Percentiles rank a stretch among this genome's conserved stretches.
These are phyloP conservation scores for Ustilago esculenta DNA, from an alignment of 1,284 basidiomycete genomes.

Conservation along the genomic window DNA sequence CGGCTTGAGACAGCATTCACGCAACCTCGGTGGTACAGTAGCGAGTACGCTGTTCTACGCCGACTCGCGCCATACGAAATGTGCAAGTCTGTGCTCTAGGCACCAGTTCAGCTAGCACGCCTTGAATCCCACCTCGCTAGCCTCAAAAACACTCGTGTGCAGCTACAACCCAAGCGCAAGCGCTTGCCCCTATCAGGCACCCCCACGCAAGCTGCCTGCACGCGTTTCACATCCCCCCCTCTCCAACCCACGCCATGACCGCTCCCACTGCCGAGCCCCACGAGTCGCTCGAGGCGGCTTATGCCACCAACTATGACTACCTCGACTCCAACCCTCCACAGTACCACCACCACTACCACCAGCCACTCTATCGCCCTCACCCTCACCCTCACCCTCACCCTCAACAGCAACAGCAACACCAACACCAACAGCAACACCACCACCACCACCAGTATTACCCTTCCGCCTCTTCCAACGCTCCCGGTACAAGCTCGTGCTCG, in stretches of 20 bases:
- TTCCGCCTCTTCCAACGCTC: conserved; percentile 6
- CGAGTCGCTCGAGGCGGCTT: conserved; percentile 45
- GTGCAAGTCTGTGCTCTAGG: conserved; percentile 14
- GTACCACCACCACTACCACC: conserved; percentile 9
- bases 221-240: no score
- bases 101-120: not conserved
- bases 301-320: conserved; percentile 40
- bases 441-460: not conserved
- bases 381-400: conserved; percentile 1
- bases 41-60: not conserved
- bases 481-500: conserved; percentile 9
- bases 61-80: not conserved
- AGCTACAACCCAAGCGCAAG: no score
- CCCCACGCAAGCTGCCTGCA: no score
- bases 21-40: no score
- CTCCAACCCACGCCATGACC: no score
- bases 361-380: conserved; percentile 9
- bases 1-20: no score
- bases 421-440: conserved; percentile 7
- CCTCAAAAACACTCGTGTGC: not conserved
- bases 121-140: not conserved
- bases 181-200: no score
- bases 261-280: conserved; percentile 39
- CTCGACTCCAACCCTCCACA: conserved; percentile 8
- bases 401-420: conserved; percentile 14